Evolutionary conservation across 768 basidiomycete genomes (phyloP), one percentile per base, ranked within the genome.

Genomic region (Brasilioporus rufonigricans): DNA sequence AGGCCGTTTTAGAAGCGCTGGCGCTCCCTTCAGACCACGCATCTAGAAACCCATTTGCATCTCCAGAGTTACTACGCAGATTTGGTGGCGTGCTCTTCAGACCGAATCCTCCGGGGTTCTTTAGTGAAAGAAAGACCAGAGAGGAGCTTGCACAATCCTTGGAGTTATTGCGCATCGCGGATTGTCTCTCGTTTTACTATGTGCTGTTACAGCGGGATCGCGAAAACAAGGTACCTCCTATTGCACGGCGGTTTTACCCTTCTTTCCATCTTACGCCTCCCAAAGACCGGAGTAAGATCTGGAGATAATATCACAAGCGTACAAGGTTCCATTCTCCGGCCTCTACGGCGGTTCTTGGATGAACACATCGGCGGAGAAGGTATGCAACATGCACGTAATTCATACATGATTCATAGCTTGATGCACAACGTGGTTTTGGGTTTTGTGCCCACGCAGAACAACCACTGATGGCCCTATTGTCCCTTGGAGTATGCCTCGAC

Each of bases 181-280:
- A 90, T 57, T 83, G 80, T 57, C 71, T 92, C 6, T 80, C 82
- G 18, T 76, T 91, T 48, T 87, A 86, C 63, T 90, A 86, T 59
- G 75, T 86, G 32, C 72, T 90, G 18, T 62, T 89, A 9, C 67
- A 73, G 43, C 72, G 87, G 58, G 89, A 92, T 65, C 63, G 58
- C 10, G 58, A 69, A 5, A 91, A 91, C 63, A 66, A 66, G 64
- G 89, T 88, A 46, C 4, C 73, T 50, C 41, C 4, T n/a, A 12
- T 21, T 11, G 8, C 38, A 21, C 19, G 14, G 23, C 24, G 27
- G 32, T 49, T 14, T 21, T 14, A 24, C 35, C 1, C 8, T 18
- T 26, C 7, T 43, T 18, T 27, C 2, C 44, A 26, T 47, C 52
- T 54, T 31, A 61, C 49, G 19, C 44, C 23, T 5, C 16, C 43